phyloP scores from a whole-genome alignment of 2,329 filamentous ascomycete genomes.

The Diplocarpon rosae region DNA sequence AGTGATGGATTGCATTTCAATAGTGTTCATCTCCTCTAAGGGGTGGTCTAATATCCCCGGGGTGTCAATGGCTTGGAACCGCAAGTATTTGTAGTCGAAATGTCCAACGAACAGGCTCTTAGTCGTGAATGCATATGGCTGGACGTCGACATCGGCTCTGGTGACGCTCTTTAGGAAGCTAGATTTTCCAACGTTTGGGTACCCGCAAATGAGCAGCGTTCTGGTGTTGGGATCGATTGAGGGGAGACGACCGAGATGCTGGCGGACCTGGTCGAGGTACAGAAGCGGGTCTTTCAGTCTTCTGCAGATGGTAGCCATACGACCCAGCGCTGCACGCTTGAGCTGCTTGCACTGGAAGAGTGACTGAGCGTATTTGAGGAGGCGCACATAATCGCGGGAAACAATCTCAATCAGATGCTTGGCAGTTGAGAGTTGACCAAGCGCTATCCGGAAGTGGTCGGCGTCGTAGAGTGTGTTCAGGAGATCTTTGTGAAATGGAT shows the following conservation, averaged over 20 bases:
- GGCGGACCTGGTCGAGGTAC: conserved; percentile 92
- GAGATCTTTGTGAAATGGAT: conserved; percentile 76
- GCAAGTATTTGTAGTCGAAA: conserved; percentile 91
- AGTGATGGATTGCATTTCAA: conserved; percentile 98
- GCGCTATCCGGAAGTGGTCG: conserved; percentile 93
- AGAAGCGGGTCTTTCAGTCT: conserved; percentile 87
- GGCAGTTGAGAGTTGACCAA: conserved; percentile 90
- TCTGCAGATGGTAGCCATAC: conserved; percentile 96
- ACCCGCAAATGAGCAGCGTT: conserved; percentile 91
- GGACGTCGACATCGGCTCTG: conserved; percentile 88
- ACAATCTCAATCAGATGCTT: conserved; percentile 97
- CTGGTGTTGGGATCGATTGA: conserved; percentile 97
- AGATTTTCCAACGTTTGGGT: conserved; percentile 95
- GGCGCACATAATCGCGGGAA: conserved; percentile 86
- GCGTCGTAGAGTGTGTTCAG: conserved; percentile 98
- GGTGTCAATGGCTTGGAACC: conserved; percentile 91
- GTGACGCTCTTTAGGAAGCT: conserved; percentile 90
- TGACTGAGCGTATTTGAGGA: conserved; percentile 92
- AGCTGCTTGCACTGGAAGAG: conserved; percentile 99
- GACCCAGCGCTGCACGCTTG: conserved; percentile 88
- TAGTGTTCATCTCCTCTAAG: conserved; percentile 98
- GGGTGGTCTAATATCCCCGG: conserved; percentile 97
- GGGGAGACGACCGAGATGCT: conserved; percentile 93
- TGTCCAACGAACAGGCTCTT: conserved; percentile 96
- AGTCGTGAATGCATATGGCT: conserved; percentile 97